Conservation (phyloP, 129 eudicot species). For the Scalesia atractyloides region DNA sequence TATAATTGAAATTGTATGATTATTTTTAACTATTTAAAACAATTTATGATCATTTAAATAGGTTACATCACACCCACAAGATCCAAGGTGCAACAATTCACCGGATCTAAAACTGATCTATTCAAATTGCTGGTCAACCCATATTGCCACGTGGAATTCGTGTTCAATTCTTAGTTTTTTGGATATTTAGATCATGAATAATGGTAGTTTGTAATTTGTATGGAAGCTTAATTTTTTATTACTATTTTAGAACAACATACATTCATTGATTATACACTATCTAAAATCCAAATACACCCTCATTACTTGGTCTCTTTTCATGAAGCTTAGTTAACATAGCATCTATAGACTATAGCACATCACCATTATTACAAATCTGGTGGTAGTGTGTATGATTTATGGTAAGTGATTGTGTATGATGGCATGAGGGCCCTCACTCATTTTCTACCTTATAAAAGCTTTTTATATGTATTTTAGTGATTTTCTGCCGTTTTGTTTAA, state of each 20-base stretch:
- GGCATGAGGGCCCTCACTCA: not conserved
- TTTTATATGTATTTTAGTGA: not conserved
- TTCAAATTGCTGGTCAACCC: conserved; percentile 9
- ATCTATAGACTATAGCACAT: not conserved
- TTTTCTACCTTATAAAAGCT: not conserved
- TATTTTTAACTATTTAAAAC: not conserved
- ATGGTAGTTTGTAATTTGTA: not conserved
- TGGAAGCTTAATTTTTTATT: no score
- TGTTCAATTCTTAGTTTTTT: not conserved
- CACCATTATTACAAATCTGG: not conserved
- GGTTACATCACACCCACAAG: not conserved
- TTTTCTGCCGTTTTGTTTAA: not conserved
- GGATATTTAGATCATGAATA: not conserved
- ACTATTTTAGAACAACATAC: no score
- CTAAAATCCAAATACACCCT: no score
- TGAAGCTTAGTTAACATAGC: not conserved
- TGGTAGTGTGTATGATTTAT: not conserved
- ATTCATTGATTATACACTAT: no score
- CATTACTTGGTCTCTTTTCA: no score
- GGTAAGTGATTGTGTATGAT: not conserved
- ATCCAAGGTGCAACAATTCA: not conserved
- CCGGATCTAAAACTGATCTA: not conserved
- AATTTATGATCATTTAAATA: not conserved
- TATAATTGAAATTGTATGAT: not conserved
- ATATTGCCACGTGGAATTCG: conserved; percentile 16